phyloP scores from a whole-genome alignment of 306 rosid species.

The Prunus mira region DNA sequence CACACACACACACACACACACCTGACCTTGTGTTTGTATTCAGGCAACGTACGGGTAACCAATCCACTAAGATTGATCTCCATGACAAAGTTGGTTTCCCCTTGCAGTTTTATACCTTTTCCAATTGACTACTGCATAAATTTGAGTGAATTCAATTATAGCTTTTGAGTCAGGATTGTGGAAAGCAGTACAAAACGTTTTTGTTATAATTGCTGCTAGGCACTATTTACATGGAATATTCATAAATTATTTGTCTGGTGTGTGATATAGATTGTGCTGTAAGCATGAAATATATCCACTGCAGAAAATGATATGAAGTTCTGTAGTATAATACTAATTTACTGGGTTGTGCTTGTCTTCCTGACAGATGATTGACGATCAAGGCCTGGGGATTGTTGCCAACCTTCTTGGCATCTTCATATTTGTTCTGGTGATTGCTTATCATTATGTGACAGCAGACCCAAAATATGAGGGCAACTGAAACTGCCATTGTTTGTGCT shows the following conservation, averaged over 20 bases:
- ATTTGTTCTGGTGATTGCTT: conserved; percentile 30
- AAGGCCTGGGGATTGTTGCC: conserved; percentile 29
- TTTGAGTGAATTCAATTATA: not conserved
- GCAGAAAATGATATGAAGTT: not conserved
- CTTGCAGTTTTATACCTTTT: not conserved
- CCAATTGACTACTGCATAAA: not conserved
- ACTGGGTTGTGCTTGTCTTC: not conserved
- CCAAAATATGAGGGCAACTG: conserved; percentile 34
- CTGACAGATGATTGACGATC: conserved; percentile 32
- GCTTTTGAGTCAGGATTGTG: no score
- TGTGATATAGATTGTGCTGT: not conserved
- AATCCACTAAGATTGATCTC: not conserved
- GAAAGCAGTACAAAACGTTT: not conserved
- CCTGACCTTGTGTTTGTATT: not conserved
- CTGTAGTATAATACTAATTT: not conserved
- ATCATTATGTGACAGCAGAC: conserved; percentile 33
- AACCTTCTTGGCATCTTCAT: conserved; percentile 31
- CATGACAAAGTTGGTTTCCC: not conserved
- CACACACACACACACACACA: not conserved
- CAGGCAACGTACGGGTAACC: not conserved
- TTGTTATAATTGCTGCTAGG: not conserved
- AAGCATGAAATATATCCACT: not conserved
- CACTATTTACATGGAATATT: not conserved
- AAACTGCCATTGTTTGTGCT: not conserved
- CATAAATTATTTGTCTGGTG: not conserved